Conservation (phyloP, 2,329 filamentous ascomycete species). For the Paecilomyces dactylethromorphus region DNA sequence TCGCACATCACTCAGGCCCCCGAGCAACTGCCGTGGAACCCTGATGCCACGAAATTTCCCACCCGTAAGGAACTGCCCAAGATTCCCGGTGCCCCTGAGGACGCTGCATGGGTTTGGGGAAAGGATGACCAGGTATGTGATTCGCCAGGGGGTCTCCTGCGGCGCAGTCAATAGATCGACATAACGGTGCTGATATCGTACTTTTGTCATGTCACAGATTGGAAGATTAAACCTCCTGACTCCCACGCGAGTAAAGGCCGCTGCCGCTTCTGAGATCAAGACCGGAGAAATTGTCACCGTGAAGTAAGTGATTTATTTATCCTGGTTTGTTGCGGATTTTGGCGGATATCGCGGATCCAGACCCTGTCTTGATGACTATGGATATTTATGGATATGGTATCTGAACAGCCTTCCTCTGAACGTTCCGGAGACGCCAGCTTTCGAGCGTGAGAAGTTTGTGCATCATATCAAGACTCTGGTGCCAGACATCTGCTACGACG, state of each 20-base stretch:
- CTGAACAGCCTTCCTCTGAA: constrained; percentile 44
- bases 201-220: constrained; percentile 11
- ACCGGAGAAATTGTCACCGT: constrained; percentile 52
- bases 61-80: constrained; percentile 46
- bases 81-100: constrained; percentile 47
- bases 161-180: background rate
- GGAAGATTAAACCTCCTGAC: constrained; percentile 52
- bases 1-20: background rate
- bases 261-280: constrained; percentile 44
- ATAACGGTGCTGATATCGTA: constrained; percentile 1
- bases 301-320: constrained; percentile 32
- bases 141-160: background rate
- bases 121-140: constrained; percentile 44
- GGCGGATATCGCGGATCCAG: background rate
- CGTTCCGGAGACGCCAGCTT: constrained; percentile 47
- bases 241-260: constrained; percentile 47
- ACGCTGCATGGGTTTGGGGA: constrained; percentile 57
- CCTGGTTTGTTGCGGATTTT: too few relatives aligned
- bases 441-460: constrained; percentile 46
- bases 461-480: constrained; percentile 46
- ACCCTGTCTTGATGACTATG: background rate
- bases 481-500: constrained; percentile 35
- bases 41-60: constrained; percentile 47
- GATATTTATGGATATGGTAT: background rate
- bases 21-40: constrained; percentile 46